phyloP scores from a whole-genome alignment of 75 land plant genomes.

The Larix kaempferi region DNA sequence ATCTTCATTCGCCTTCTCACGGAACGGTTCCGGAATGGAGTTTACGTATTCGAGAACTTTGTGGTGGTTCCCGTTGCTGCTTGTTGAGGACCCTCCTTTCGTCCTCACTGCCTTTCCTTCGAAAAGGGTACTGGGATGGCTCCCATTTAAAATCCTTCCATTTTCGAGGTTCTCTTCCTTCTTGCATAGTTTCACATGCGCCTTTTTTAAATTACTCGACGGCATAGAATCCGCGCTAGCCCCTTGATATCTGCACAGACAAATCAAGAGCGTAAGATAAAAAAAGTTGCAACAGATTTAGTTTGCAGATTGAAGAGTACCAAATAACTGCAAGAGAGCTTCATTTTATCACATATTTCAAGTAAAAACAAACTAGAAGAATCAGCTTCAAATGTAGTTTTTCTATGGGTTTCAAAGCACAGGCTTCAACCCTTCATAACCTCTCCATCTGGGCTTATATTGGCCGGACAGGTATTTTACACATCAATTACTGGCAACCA shows the following conservation, averaged over 20 bases:
- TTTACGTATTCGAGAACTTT: background rate
- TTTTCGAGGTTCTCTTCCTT: conserved; percentile 12
- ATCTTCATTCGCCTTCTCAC: conserved; percentile 2
- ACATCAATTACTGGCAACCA: background rate
- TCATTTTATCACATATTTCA: background rate
- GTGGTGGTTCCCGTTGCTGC: conserved; percentile 5
- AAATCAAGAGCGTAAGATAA: background rate
- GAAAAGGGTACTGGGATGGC: background rate
- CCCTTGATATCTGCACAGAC: conserved; percentile 15
- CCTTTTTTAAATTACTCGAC: conserved; percentile 13
- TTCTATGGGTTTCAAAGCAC: background rate
- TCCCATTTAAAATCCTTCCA: conserved; percentile 7
- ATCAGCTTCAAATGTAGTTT: background rate
- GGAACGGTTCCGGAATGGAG: conserved; percentile 2
- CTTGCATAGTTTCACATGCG: background rate
- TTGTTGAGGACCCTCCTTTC: conserved; percentile 7
- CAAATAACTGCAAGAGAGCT: background rate
- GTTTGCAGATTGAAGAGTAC: too few species aligned
- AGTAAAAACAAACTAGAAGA: background rate
- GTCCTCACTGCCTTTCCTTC: conserved; percentile 9
- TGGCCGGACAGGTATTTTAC: background rate
- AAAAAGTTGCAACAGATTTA: too few species aligned
- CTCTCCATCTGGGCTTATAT: background rate
- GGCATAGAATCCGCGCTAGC: conserved; percentile 11
- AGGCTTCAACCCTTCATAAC: background rate